Evolutionary conservation across 108 stramenopile genomes (phyloP), one percentile per base, ranked within the genome.

Genomic region (Fistulifera solaris): DNA sequence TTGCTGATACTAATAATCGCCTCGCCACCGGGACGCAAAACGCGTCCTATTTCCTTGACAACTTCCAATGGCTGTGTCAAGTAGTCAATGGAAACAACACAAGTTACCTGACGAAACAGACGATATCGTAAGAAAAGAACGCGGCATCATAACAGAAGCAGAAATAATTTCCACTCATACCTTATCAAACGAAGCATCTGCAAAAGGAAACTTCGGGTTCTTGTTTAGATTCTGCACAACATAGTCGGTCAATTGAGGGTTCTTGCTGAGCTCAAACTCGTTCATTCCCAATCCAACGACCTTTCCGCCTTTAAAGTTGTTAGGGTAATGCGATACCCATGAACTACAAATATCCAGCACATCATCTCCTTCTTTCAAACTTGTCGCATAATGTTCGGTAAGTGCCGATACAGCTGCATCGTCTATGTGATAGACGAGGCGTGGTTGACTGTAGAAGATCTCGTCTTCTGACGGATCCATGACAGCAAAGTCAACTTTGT

Each of bases 31-130:
- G 96, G 96, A 50, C 89, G 58, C 14, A 97, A 59, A 17, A 97
- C 94, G 19, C 96, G 71, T 15, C 71, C 76, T 48, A 95, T 88
- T 72, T 97, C 94, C 17, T 77, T 48, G 50, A 89, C 87, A 45
- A 94, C 73, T 52, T 80, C 71, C 17, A 66, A 47, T 1, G 93
- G 95, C 57, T 87, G 65, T 48, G 73, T 93, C 14, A 94, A 62
- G 72, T 97, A 97, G 45, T 97, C 96, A 16, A 97, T 76, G 38
- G 82, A 85, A 0, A 97, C 96, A 14, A 97, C 96, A 57, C 86
- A 88, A 7, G 96, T 97, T 3, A 97, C 89, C 16, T 35, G 8
- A 35, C 31, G 31, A 35, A 35, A 35, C 31, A 35, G 31, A 8
- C 31, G 31, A 8, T 8, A n/a, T n/a, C n/a, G n/a, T n/a, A n/a